A percentile compares a stretch with the other conserved stretches of the same genome.
These are phyloP conservation scores for Vaccinium myrtillus DNA, from an alignment of 148 eudicot species.

Conservation along the genomic window DNA sequence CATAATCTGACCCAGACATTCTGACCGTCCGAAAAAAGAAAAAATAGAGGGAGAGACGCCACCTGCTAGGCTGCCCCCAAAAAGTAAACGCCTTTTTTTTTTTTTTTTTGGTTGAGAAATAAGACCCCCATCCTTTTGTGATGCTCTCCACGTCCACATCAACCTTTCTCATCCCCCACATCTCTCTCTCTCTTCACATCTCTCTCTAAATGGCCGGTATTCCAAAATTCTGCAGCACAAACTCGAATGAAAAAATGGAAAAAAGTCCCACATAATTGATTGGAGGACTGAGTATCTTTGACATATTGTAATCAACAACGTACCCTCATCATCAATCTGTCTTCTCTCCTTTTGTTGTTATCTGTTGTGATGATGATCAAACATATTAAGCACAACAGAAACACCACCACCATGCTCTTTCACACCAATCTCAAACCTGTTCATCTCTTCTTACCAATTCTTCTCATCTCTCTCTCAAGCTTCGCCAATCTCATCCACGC, in stretches of 20 bases:
- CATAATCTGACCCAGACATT: no score
- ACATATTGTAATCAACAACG: neutral
- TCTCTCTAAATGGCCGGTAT: conserved; percentile 6
- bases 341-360: conserved; percentile 23
- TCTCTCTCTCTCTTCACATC: conserved; percentile 12
- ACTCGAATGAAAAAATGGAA: conserved; percentile 30
- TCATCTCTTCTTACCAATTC: conserved; percentile 6
- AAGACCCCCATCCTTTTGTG: neutral
- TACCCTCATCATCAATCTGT: conserved; percentile 14
- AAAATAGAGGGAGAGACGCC: neutral
- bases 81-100: conserved; percentile 26
- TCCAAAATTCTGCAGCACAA: conserved; percentile 32
- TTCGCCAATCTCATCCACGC: conserved; percentile 31
- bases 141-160: conserved; percentile 18
- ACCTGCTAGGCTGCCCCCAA: conserved; percentile 11
- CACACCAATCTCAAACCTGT: conserved; percentile 16
- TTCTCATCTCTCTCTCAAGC: conserved; percentile 18
- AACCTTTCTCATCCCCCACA: neutral
- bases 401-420: conserved; percentile 43
- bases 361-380: conserved; percentile 31
- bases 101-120: neutral
- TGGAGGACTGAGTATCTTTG: conserved; percentile 31
- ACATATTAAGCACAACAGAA: conserved; percentile 11
- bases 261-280: conserved; percentile 51
- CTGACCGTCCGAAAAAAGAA: no score